These are phyloP conservation scores for Neurospora sp. DNA, from an alignment of 495 filamentous ascomycete genomes.

Conservation along the genomic window DNA sequence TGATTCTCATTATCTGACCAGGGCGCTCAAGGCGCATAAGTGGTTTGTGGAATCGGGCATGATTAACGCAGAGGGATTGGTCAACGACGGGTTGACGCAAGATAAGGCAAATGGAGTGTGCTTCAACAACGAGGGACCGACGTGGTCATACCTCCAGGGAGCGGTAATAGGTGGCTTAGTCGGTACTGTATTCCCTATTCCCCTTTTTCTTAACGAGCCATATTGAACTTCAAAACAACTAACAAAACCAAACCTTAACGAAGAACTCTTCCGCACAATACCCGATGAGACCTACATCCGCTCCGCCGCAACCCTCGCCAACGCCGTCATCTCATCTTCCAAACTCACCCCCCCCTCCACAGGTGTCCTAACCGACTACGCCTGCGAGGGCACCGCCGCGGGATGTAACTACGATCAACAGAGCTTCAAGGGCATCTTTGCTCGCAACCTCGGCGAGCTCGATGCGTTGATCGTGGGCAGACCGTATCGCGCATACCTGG, in stretches of 20 bases:
- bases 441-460: slow-evolving; percentile 49
- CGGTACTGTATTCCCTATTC: slow-evolving; percentile 27
- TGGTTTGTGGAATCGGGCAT: slow-evolving; percentile 57
- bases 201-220: not conserved
- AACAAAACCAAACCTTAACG: slow-evolving; percentile 1
- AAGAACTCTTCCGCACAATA: slow-evolving; percentile 18
- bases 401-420: slow-evolving; percentile 46
- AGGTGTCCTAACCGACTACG: slow-evolving; percentile 48
- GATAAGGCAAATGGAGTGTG: slow-evolving; percentile 30
- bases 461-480: slow-evolving; percentile 34
- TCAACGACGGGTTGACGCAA: slow-evolving; percentile 56
- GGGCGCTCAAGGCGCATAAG: slow-evolving; percentile 46
- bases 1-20: slow-evolving; percentile 40
- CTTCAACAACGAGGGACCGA: slow-evolving; percentile 47
- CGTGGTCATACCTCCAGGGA: slow-evolving; percentile 69
- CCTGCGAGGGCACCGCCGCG: slow-evolving; percentile 33
- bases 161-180: slow-evolving; percentile 59
- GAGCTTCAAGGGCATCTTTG: slow-evolving; percentile 69
- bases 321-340: slow-evolving; percentile 12
- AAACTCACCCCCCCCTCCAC: slow-evolving; percentile 20
- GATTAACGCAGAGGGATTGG: slow-evolving; percentile 46
- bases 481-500: slow-evolving; percentile 42
- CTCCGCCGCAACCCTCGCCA: slow-evolving; percentile 47
- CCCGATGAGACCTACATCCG: slow-evolving; percentile 31
- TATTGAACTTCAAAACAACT: slow-evolving; percentile 24